Evolutionary conservation across 2,329 filamentous ascomycete species (phyloP).

Genomic region (Zymoseptoria passerinii): DNA sequence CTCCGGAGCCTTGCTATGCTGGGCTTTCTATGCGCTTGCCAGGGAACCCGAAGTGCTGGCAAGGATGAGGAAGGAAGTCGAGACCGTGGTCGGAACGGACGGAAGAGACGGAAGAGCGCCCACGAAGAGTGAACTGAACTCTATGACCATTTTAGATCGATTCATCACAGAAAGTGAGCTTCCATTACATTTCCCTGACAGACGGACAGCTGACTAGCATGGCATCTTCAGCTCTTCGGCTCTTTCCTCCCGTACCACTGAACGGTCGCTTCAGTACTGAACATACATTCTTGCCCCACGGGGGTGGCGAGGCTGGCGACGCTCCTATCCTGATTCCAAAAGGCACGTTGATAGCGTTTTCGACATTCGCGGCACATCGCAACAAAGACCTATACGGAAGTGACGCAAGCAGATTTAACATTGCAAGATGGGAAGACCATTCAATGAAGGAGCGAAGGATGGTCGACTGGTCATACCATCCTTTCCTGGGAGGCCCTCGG

Average conservation of each 20-base stretch:
- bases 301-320: constrained; percentile 41
- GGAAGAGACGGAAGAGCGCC: neutral
- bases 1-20: constrained; percentile 2
- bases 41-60: neutral
- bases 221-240: constrained; percentile 1
- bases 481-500: constrained; percentile 4
- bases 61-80: neutral
- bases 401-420: constrained; percentile 2
- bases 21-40: constrained; percentile 3
- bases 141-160: constrained; percentile 1
- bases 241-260: constrained; percentile 3
- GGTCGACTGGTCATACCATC: constrained; percentile 6
- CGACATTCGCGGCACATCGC: constrained; percentile 17
- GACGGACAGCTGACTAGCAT: neutral
- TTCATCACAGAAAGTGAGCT: constrained; percentile 5
- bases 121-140: constrained; percentile 1
- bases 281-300: constrained; percentile 64
- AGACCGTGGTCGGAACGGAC: neutral
- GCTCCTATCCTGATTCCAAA: constrained; percentile 43
- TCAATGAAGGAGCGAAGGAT: neutral
- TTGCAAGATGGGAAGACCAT: constrained; percentile 3
- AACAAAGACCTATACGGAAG: constrained; percentile 1
- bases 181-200: neutral
- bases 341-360: constrained; percentile 20
- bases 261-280: constrained; percentile 33